Conservation (phyloP, 768 basidiomycete genomes). For the Tubosaeta brunneosetosa region DNA sequence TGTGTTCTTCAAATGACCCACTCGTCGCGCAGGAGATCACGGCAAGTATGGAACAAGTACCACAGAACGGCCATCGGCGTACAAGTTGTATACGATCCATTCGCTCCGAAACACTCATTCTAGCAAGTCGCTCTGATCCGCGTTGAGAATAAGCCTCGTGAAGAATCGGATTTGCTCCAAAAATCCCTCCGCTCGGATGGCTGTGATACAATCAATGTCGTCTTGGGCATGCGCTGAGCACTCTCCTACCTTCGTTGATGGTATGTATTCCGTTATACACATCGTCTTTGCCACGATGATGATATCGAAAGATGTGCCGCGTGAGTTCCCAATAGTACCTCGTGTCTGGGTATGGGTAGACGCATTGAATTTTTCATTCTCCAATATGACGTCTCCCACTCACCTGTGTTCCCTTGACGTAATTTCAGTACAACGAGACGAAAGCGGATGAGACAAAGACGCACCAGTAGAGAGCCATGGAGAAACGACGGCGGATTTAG, state of each 20-base stretch:
- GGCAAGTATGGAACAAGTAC: too few species aligned
- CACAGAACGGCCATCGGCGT: too few species aligned
- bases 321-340: slow-evolving; percentile 17
- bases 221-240: too few species aligned
- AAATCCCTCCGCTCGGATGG: not conserved
- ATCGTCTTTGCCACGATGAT: not conserved
- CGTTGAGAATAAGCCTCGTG: not conserved
- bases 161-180: not conserved
- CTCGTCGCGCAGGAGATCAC: too few species aligned
- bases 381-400: not conserved
- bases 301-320: slow-evolving; percentile 35
- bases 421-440: not conserved
- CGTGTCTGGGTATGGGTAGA: not conserved
- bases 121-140: not conserved
- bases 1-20: too few species aligned
- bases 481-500: not conserved
- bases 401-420: not conserved
- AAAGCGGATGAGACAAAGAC: not conserved
- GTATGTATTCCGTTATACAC: not conserved
- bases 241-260: not conserved
- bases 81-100: too few species aligned
- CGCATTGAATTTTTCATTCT: not conserved
- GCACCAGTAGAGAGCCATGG: not conserved
- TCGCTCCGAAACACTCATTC: not conserved
- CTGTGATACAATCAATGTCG: not conserved